Base-by-base conservation (phyloP, 2,329 filamentous ascomycete species). In the Tympanopsis confertula region DNA sequence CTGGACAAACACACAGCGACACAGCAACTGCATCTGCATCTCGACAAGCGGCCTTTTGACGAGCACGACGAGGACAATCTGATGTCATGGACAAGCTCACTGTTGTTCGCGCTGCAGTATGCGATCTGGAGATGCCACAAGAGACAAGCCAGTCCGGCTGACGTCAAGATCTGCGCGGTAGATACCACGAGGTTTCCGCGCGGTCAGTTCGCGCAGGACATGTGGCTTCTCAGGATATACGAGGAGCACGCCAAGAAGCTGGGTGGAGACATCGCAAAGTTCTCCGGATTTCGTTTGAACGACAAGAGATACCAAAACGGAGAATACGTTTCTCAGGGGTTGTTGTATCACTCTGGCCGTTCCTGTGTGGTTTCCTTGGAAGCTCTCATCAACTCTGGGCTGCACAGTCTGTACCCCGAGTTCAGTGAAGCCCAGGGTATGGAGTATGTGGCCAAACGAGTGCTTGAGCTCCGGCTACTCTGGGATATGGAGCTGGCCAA, bases 71-170 rank as follows among this genome's bases (percentile, higher is more conserved):
- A 33, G 20, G 36, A 38, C 36, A 39, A 41, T 28, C 36, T 39
- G 4, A 41, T 39, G 29, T 39, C 39, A 24, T 41, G 36, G 39
- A 41, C 24, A 22, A 41, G 39, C 20, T 41, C 39, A 33, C 36
- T 41, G 19, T 28, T 38, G 12, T 41, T 38, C 22, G 39, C 30
- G 32, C 32, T 41, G 24, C 39, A 41, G 32, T 41, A 41, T 30
- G 36, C 39, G 20, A 40, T 40, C 20, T 40, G 35, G 38, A 40
- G 38, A 32, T 26, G 35, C 35, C 35, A 30, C 26, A 29, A 36
- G 35, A 24, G 26, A 38, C 7, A 19, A 14, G 18, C 22, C 18
- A 5, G 17, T 35, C 13, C 20, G 38, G 35, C 19, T 19, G 35
- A 40, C 14, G 35, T 40, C 35, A 40, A 38, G 28, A 37, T 40